Evolutionary conservation across 2,329 filamentous ascomycete species (phyloP).

Genomic region (Diaporthe batatas): DNA sequence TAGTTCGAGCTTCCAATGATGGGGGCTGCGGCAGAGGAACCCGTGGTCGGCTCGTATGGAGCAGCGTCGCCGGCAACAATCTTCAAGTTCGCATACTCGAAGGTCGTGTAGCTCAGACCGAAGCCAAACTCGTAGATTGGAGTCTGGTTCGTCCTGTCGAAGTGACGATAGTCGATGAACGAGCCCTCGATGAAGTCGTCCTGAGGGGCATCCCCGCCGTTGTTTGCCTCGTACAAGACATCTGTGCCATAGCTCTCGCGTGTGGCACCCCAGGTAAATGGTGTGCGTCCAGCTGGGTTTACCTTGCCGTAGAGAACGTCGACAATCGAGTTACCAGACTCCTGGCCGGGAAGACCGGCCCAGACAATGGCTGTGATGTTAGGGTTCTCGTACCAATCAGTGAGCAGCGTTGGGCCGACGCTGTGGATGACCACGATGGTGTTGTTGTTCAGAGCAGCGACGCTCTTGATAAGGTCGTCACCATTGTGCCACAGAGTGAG

Average conservation of each 20-base stretch:
- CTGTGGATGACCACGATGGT: constrained; percentile 94
- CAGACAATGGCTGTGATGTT: constrained; percentile 89
- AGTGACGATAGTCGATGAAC: constrained; percentile 85
- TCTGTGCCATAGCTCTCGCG: constrained; percentile 77
- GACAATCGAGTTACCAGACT: constrained; percentile 82
- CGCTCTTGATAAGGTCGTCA: constrained; percentile 84
- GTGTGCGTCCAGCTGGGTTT: constrained; percentile 81
- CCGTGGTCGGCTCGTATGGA: constrained; percentile 71
- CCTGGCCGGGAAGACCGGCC: constrained; percentile 85
- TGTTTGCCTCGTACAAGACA: constrained; percentile 77
- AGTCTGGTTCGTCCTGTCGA: constrained; percentile 75
- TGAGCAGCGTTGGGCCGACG: constrained; percentile 81
- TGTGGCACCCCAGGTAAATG: constrained; percentile 83
- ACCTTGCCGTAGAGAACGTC: constrained; percentile 87
- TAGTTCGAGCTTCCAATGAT: constrained; percentile 74
- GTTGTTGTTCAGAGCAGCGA: constrained; percentile 83
- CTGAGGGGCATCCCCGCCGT: constrained; percentile 75
- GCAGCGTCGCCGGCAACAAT: constrained; percentile 64
- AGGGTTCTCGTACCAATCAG: constrained; percentile 78
- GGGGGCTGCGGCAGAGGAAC: constrained; percentile 73
- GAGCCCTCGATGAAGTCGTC: constrained; percentile 81
- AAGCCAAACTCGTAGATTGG: constrained; percentile 87
- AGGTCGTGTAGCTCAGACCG: constrained; percentile 85
- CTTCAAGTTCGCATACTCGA: constrained; percentile 78
- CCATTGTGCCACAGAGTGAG: constrained; percentile 89